Conservation (phyloP, 345 rosid species). For the Euphorbia pulcherrima region DNA sequence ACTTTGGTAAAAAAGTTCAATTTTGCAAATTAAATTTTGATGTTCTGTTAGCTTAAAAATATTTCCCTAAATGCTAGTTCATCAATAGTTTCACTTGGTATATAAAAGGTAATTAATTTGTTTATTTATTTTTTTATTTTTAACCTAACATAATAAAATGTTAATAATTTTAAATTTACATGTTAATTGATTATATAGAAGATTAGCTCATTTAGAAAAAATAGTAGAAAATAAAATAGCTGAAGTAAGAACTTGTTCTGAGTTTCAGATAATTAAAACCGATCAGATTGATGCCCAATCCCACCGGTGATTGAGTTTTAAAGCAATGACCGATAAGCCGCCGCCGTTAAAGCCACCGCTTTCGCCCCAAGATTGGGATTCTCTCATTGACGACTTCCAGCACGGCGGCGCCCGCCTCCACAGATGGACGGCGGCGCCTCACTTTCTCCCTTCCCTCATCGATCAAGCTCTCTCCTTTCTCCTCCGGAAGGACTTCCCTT, state of each 20-base stretch:
- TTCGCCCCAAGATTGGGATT: constrained; percentile 77
- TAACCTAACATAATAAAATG: too few species aligned
- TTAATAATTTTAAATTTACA: too few species aligned
- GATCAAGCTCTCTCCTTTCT: constrained; percentile 66
- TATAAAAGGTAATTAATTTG: too few species aligned
- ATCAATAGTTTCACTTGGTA: too few species aligned
- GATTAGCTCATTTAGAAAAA: too few species aligned
- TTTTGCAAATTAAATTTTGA: too few species aligned
- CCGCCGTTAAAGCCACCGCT: constrained; percentile 30
- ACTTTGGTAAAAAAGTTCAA: too few species aligned
- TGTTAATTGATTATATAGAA: too few species aligned
- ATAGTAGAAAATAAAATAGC: neutral
- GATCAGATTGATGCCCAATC: constrained; percentile 8
- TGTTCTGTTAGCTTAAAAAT: too few species aligned
- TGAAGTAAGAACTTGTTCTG: neutral
- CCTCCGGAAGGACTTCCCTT: constrained; percentile 61
- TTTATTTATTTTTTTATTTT: too few species aligned
- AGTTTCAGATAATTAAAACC: neutral
- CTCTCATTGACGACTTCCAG: constrained; percentile 71
- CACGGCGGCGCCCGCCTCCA: constrained; percentile 52
- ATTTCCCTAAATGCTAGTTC: too few species aligned
- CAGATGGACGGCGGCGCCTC: constrained; percentile 43
- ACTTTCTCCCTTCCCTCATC: constrained; percentile 34
- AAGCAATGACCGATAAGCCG: constrained; percentile 18
- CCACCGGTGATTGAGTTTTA: neutral